Conservation (phyloP, 73 alveolate genomes). For the Symbiodinium natans region DNA sequence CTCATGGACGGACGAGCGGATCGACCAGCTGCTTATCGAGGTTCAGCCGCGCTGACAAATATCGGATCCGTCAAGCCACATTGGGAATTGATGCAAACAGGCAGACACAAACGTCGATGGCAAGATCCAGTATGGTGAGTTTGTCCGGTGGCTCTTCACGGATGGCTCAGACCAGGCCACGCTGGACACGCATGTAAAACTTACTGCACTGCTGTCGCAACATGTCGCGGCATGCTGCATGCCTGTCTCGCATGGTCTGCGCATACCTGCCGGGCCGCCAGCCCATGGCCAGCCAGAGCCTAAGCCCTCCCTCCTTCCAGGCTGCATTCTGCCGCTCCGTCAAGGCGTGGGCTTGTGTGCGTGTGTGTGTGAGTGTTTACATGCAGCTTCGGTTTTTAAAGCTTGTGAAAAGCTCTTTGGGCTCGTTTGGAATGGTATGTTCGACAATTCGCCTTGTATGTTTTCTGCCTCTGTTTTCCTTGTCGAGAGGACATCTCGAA, state of each 20-base stretch:
- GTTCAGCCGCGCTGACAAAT: background rate
- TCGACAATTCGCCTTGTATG: too few relatives aligned
- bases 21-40: conserved; percentile 83
- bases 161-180: conserved; percentile 71
- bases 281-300: too few relatives aligned
- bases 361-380: too few relatives aligned
- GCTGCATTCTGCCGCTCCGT: conserved; percentile 77
- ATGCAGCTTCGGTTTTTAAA: too few relatives aligned
- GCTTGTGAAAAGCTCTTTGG: too few relatives aligned
- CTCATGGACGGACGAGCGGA: conserved; percentile 81
- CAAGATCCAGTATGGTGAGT: conserved; percentile 92
- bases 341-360: background rate
- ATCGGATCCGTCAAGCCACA: too few relatives aligned
- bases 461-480: too few relatives aligned
- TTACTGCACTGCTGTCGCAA: too few relatives aligned
- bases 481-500: conserved; percentile 84
- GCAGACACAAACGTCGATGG: conserved; percentile 85
- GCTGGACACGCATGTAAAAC: background rate
- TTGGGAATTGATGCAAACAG: background rate
- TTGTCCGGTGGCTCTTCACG: conserved; percentile 88
- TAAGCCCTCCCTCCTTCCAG: background rate
- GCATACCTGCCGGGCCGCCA: background rate
- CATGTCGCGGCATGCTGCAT: background rate
- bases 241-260: background rate
- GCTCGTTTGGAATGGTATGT: too few relatives aligned